Evolutionary conservation across 768 basidiomycete genomes (phyloP).

Genomic region (Strobilomyces dryophilus): DNA sequence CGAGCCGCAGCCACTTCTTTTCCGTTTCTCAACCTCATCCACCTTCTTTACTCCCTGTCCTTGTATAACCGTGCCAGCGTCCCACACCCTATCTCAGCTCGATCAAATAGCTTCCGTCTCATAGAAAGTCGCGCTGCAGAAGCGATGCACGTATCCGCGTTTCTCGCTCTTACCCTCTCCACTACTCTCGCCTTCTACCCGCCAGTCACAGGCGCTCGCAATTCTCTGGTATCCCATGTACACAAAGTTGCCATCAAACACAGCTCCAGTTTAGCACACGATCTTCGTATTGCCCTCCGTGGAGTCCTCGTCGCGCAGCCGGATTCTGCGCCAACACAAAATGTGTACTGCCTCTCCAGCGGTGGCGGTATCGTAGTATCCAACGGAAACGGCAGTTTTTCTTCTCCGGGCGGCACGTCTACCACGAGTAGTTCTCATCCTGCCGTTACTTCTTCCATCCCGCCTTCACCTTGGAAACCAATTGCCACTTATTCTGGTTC

Average conservation of each 20-base stretch:
- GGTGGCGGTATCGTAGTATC: conserved; percentile 21
- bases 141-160: conserved; percentile 26
- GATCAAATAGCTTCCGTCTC: not conserved
- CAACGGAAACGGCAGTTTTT: conserved; percentile 14
- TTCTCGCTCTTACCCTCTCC: conserved; percentile 31
- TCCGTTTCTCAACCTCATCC: conserved; percentile 14
- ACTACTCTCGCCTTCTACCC: conserved; percentile 25
- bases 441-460: conserved; percentile 16
- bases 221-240: conserved; percentile 37
- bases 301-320: conserved; percentile 47
- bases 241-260: conserved; percentile 54
- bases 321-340: conserved; percentile 23
- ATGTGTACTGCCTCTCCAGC: conserved; percentile 34
- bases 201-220: conserved; percentile 21
- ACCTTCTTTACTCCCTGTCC: not conserved
- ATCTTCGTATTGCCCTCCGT: conserved; percentile 63
- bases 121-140: conserved; percentile 1
- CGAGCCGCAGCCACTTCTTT: conserved; percentile 4
- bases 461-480: conserved; percentile 56
- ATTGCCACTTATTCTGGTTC: conserved; percentile 56
- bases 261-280: conserved; percentile 60
- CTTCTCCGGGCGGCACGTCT: conserved; percentile 24
- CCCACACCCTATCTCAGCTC: not conserved
- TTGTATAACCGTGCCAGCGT: not conserved
- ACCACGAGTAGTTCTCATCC: conserved; percentile 19